Evolutionary conservation across 164 flowering plant species (phyloP).

Genomic region (Tetracentron sinense): DNA sequence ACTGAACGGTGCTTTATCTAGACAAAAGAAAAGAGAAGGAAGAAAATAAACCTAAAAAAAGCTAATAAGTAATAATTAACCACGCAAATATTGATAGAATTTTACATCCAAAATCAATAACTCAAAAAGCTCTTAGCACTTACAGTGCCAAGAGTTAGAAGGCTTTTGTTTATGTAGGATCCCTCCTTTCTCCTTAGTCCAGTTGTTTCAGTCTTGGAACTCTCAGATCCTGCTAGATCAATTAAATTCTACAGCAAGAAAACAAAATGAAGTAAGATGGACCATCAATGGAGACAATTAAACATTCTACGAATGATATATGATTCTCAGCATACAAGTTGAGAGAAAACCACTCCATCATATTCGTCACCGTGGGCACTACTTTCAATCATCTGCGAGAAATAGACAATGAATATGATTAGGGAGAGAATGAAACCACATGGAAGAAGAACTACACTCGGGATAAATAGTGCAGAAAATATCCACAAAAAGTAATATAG

Average conservation of each 20-base stretch:
- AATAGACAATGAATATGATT: not conserved
- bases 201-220: slow-evolving; percentile 98
- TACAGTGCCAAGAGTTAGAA: slow-evolving; percentile 99
- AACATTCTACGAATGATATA: not conserved
- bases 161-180: slow-evolving; percentile 95
- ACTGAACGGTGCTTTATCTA: not conserved
- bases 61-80: not conserved
- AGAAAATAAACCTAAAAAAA: not conserved
- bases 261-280: not conserved
- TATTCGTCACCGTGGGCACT: slow-evolving; percentile 92
- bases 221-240: slow-evolving; percentile 99
- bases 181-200: slow-evolving; percentile 98
- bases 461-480: not conserved
- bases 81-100: not conserved
- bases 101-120: not conserved
- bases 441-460: not conserved
- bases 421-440: not conserved
- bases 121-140: slow-evolving; percentile 22
- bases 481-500: not conserved
- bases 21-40: too few species aligned
- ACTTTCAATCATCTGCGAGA: slow-evolving; percentile 95
- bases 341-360: slow-evolving; percentile 96
- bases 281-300: not conserved
- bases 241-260: slow-evolving; percentile 68
- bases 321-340: slow-evolving; percentile 59